These are phyloP conservation scores for Paratrypanosoma confusum DNA, from an alignment of 208 protist genomes.

Conservation along the genomic window DNA sequence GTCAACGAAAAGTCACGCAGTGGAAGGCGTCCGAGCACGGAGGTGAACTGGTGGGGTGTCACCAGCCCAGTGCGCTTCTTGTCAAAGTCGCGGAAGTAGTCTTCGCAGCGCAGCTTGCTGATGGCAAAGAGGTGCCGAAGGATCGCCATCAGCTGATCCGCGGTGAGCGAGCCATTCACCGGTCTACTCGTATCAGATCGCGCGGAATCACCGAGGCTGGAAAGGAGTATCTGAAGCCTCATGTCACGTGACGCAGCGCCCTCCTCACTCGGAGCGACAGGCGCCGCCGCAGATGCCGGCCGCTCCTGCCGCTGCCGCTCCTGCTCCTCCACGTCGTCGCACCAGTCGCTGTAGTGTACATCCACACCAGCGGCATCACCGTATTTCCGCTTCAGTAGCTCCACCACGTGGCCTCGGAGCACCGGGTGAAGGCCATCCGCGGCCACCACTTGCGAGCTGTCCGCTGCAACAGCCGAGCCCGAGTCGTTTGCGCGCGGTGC, in stretches of 20 bases:
- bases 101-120: constrained; percentile 69
- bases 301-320: constrained; percentile 8
- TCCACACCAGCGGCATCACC: constrained; percentile 48
- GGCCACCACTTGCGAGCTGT: no score
- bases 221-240: no score
- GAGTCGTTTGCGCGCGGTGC: no score
- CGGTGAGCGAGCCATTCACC: constrained; percentile 5
- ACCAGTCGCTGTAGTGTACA: constrained; percentile 69
- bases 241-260: neutral
- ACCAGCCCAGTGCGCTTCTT: constrained; percentile 68
- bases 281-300: neutral
- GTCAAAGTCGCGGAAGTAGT: constrained; percentile 77
- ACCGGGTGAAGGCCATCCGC: no score
- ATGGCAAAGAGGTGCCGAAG: constrained; percentile 57
- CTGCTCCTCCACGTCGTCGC: constrained; percentile 41
- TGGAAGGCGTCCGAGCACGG: constrained; percentile 58
- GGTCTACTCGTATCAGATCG: neutral
- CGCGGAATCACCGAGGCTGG: neutral
- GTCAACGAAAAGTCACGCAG: constrained; percentile 72
- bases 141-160: constrained; percentile 36
- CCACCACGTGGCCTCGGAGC: constrained; percentile 16
- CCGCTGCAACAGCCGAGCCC: neutral
- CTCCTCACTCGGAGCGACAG: neutral
- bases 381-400: constrained; percentile 64
- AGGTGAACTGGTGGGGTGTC: constrained; percentile 65